A percentile compares a stretch with the other conserved stretches of the same genome.
Evolutionary conservation across 106 monocot species (phyloP).

Genomic region (Phalaenopsis aphrodite): DNA sequence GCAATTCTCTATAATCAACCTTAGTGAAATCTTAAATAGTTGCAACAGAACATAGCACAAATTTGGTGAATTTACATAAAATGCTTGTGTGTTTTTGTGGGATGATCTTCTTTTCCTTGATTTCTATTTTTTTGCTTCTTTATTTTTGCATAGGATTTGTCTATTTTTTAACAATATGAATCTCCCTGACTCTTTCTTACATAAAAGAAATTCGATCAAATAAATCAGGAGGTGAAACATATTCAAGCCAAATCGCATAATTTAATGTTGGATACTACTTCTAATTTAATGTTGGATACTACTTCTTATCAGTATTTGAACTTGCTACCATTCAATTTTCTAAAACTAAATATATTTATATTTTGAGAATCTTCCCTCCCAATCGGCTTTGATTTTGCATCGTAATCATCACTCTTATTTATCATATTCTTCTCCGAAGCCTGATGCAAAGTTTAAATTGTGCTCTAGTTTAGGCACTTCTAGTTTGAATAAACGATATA

Average conservation of each 20-base stretch:
- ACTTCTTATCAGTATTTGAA: background rate
- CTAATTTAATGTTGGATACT: background rate
- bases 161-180: no score
- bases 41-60: no score
- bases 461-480: background rate
- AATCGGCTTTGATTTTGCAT: background rate
- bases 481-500: background rate
- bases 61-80: no score
- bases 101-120: no score
- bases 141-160: no score
- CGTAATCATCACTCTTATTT: background rate
- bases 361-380: background rate
- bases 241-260: background rate
- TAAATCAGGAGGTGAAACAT: background rate
- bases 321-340: background rate
- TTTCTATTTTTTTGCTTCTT: no score
- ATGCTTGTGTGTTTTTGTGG: no score
- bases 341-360: background rate
- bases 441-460: background rate
- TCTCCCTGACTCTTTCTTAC: no score
- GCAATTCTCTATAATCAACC: no score
- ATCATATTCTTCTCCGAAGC: background rate
- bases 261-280: slow-evolving; percentile 1
- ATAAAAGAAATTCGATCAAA: background rate
- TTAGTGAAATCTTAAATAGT: no score